A percentile compares a stretch with the other conserved stretches of the same genome.
These are phyloP conservation scores for Fragilariopsis cylindrus DNA, from an alignment of 108 stramenopile species.

Conservation along the genomic window DNA sequence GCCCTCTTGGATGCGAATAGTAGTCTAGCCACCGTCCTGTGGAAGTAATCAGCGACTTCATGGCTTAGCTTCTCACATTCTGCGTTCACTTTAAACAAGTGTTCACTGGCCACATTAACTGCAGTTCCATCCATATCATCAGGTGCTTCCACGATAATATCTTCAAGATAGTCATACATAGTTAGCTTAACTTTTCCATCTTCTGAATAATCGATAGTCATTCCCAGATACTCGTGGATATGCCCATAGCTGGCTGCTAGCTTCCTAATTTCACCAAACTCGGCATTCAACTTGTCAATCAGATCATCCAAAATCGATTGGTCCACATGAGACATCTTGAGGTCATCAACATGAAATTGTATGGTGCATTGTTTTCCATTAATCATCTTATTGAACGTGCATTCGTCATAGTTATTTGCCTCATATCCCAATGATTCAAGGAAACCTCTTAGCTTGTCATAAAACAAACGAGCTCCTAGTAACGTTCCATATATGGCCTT, in stretches of 20 bases:
- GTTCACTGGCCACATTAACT: slow-evolving; percentile 27
- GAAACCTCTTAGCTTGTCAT: too few species aligned
- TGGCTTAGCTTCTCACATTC: not conserved
- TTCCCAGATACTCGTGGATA: too few species aligned
- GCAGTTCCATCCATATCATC: not conserved
- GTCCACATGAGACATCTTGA: too few species aligned
- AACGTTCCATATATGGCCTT: too few species aligned
- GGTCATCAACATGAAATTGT: not conserved
- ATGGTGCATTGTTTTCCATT: slow-evolving; percentile 41
- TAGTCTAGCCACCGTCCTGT: slow-evolving; percentile 15
- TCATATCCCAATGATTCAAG: slow-evolving; percentile 27
- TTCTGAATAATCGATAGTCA: too few species aligned
- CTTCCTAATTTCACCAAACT: too few species aligned
- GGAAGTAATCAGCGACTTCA: not conserved
- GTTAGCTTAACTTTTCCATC: not conserved
- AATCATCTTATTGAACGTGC: slow-evolving; percentile 42
- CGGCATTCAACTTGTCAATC: too few species aligned
- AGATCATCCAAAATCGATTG: too few species aligned
- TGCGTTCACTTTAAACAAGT: slow-evolving; percentile 36
- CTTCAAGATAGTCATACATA: slow-evolving; percentile 24
- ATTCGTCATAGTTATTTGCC: slow-evolving; percentile 46
- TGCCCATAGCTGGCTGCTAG: too few species aligned
- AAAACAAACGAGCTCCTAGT: too few species aligned
- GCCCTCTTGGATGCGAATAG: slow-evolving; percentile 40
- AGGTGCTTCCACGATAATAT: slow-evolving; percentile 4